phyloP scores from a whole-genome alignment of 2,329 filamentous ascomycete genomes.

The Diplodia intermedia region DNA sequence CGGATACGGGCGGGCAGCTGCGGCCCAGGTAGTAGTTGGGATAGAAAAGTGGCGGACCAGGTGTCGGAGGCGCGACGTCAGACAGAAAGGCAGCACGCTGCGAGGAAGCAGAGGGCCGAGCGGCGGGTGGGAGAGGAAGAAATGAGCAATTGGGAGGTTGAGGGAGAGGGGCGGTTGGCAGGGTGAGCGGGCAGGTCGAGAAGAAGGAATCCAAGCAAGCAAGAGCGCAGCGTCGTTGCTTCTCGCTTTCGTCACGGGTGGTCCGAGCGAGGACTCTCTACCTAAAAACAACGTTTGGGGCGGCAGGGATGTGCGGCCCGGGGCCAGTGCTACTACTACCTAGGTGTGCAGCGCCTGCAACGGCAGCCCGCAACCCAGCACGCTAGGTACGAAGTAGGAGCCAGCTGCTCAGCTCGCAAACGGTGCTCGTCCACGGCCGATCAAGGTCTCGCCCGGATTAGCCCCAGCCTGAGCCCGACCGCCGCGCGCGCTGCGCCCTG shows the following conservation, averaged over 20 bases:
- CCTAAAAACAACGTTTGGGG: slow-evolving; percentile 24
- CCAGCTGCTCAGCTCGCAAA: background rate
- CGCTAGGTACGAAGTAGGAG: background rate
- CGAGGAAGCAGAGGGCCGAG: background rate
- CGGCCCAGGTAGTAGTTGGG: background rate
- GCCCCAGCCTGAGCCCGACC: background rate
- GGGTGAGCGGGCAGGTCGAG: slow-evolving; percentile 8
- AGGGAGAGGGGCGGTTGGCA: slow-evolving; percentile 15
- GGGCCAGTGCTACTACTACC: background rate
- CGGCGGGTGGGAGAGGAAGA: background rate
- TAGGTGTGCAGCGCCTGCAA: background rate
- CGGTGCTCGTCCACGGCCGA: too few relatives aligned
- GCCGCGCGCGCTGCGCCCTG: slow-evolving; percentile 10
- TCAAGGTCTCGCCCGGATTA: background rate
- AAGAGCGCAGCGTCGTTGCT: slow-evolving; percentile 26
- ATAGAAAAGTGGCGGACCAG: slow-evolving; percentile 7
- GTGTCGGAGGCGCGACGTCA: slow-evolving; percentile 6
- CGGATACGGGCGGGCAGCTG: slow-evolving; percentile 25
- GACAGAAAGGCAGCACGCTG: background rate
- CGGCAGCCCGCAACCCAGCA: too few relatives aligned
- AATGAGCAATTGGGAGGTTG: background rate
- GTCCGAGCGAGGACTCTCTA: slow-evolving; percentile 8
- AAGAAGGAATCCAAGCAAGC: slow-evolving; percentile 12
- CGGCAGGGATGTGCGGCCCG: slow-evolving; percentile 21
- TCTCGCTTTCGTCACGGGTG: slow-evolving; percentile 26